These are phyloP conservation scores for Penicillium ochrochloron DNA, from an alignment of 495 filamentous ascomycete genomes.

Conservation along the genomic window DNA sequence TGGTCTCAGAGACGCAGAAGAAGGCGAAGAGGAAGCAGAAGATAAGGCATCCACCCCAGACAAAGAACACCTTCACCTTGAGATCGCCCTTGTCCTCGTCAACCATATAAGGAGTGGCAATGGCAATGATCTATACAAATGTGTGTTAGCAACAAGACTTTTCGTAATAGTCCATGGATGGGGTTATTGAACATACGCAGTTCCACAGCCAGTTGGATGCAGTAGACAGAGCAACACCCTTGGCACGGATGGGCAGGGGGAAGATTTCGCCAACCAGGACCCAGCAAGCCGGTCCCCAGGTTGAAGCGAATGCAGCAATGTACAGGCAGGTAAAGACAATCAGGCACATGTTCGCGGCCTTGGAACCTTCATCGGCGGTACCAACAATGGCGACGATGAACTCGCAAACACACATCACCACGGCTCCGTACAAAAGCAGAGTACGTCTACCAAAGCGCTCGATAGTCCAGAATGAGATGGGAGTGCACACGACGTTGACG, in stretches of 20 bases:
- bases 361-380: not conserved
- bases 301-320: not conserved
- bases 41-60: not conserved
- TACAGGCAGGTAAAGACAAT: not conserved
- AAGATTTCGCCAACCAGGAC: conserved; percentile 3
- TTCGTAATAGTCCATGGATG: too few species aligned
- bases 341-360: not conserved
- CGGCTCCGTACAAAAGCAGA: not conserved
- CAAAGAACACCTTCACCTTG: not conserved
- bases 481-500: not conserved
- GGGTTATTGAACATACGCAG: not conserved
- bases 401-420: not conserved
- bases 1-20: not conserved
- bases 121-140: not conserved
- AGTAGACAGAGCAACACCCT: not conserved
- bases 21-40: not conserved
- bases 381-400: conserved; percentile 1
- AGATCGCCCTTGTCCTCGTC: not conserved
- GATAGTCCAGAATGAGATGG: not conserved
- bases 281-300: not conserved
- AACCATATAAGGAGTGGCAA: conserved; percentile 2
- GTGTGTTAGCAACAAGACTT: too few species aligned
- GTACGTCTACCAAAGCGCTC: not conserved
- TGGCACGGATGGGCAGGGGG: conserved; percentile 3
- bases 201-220: conserved; percentile 6